Conservation (phyloP, 192 early-diverging fungal genomes). For the Dissophora globulifera region DNA sequence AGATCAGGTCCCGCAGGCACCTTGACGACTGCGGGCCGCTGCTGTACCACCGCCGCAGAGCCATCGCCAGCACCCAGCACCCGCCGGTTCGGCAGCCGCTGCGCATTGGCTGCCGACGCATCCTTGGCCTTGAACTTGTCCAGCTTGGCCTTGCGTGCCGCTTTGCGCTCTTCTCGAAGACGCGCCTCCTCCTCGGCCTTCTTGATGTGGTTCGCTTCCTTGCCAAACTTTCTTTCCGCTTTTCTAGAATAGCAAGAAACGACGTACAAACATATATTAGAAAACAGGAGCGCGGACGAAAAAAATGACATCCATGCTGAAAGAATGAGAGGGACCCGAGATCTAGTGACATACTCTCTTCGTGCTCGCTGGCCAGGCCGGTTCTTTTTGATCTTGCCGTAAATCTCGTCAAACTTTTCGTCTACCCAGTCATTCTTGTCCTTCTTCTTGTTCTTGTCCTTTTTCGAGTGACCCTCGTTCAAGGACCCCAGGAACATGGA, state of each 20-base stretch:
- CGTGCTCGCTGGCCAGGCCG: slow-evolving; percentile 67
- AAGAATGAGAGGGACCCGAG: too few relatives aligned
- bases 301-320: too few relatives aligned
- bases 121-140: slow-evolving; percentile 34
- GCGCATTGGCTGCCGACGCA: slow-evolving; percentile 41
- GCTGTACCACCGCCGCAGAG: slow-evolving; percentile 18
- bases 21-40: slow-evolving; percentile 1
- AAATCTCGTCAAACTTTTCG: slow-evolving; percentile 61
- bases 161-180: slow-evolving; percentile 41
- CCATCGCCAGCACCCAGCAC: slow-evolving; percentile 43
- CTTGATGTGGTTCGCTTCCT: slow-evolving; percentile 70
- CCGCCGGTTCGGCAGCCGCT: slow-evolving; percentile 25
- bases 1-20: slow-evolving; percentile 29
- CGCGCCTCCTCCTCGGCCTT: slow-evolving; percentile 54
- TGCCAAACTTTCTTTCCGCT: slow-evolving; percentile 60
- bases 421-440: slow-evolving; percentile 26
- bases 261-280: not conserved
- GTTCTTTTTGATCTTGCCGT: slow-evolving; percentile 61
- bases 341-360: slow-evolving; percentile 40
- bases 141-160: slow-evolving; percentile 28
- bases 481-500: slow-evolving; percentile 51
- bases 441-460: slow-evolving; percentile 46
- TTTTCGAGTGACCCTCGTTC: slow-evolving; percentile 29
- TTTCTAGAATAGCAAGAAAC: slow-evolving; percentile 21
- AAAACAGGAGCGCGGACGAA: too few relatives aligned